Percentiles rank a stretch among this genome's conserved stretches.
Conservation (phyloP, 305 asterid species). For the Solanum hybrid region DNA sequence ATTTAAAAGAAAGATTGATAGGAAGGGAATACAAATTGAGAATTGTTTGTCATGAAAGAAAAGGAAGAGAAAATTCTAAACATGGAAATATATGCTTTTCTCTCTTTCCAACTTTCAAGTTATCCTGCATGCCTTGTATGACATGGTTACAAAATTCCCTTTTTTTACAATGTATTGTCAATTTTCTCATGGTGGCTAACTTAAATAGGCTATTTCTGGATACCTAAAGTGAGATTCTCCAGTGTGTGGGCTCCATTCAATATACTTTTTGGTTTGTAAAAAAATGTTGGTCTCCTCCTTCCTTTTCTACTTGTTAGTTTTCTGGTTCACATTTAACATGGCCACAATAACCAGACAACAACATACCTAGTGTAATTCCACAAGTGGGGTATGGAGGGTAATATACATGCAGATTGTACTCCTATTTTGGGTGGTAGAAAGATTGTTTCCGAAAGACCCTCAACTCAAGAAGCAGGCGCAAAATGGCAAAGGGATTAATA, state of each 20-base stretch:
- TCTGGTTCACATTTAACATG: neutral
- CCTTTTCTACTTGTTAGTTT: neutral
- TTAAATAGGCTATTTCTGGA: neutral
- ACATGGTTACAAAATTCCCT: conserved; percentile 7
- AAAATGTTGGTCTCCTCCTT: neutral
- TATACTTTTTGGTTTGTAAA: neutral
- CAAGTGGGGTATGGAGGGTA: neutral
- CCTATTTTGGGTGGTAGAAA: neutral
- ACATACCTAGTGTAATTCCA: neutral
- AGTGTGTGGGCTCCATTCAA: neutral
- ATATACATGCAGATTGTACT: neutral
- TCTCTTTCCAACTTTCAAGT: conserved; percentile 40
- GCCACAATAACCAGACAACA: neutral
- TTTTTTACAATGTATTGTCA: neutral
- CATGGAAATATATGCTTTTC: conserved; percentile 31
- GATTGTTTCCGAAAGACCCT: neutral
- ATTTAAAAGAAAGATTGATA: neutral
- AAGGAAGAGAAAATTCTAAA: conserved; percentile 22
- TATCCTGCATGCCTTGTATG: conserved; percentile 36
- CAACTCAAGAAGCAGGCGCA: neutral
- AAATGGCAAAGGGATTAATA: neutral
- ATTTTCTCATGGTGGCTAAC: neutral
- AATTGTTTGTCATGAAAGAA: conserved; percentile 39
- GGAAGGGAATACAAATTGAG: neutral
- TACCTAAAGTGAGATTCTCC: neutral